Conservation (phyloP, 2,329 filamentous ascomycete genomes). For the Fusarium poae region DNA sequence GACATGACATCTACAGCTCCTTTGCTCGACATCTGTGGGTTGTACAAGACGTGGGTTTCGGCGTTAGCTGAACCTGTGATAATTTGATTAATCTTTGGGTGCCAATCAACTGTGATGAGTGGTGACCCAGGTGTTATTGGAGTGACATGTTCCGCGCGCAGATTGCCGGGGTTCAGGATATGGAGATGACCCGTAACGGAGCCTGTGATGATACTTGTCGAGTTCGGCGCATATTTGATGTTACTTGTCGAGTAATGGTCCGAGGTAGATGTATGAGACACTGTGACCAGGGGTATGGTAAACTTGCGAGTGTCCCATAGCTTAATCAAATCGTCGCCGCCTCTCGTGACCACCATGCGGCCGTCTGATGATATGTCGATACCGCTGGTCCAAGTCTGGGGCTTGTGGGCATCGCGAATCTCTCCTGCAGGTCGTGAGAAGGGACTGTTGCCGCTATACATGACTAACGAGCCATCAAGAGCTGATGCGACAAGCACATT, state of each 20-base stretch:
- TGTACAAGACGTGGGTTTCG: slow-evolving; percentile 91
- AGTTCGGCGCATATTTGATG: slow-evolving; percentile 89
- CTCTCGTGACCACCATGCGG: slow-evolving; percentile 88
- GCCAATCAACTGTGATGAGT: slow-evolving; percentile 89
- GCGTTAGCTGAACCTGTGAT: slow-evolving; percentile 92
- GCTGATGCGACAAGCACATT: slow-evolving; percentile 85
- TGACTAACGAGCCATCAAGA: slow-evolving; percentile 88
- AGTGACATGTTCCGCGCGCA: slow-evolving; percentile 86
- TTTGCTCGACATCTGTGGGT: slow-evolving; percentile 81
- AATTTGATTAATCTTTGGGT: slow-evolving; percentile 95
- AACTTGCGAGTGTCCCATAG: slow-evolving; percentile 98
- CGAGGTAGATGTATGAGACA: slow-evolving; percentile 84
- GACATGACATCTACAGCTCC: slow-evolving; percentile 93
- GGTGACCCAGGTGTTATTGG: slow-evolving; percentile 88
- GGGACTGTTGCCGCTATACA: slow-evolving; percentile 92
- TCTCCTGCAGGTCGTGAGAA: slow-evolving; percentile 86
- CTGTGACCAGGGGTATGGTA: slow-evolving; percentile 85
- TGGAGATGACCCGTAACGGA: slow-evolving; percentile 88
- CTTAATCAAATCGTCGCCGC: slow-evolving; percentile 93
- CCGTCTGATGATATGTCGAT: slow-evolving; percentile 93
- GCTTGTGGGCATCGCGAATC: slow-evolving; percentile 83
- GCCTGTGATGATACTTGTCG: slow-evolving; percentile 87
- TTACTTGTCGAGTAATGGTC: slow-evolving; percentile 86
- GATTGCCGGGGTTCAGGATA: slow-evolving; percentile 92
- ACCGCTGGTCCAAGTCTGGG: slow-evolving; percentile 91